phyloP scores from a whole-genome alignment of 139 green algal species.

The Ulvella scutata region DNA sequence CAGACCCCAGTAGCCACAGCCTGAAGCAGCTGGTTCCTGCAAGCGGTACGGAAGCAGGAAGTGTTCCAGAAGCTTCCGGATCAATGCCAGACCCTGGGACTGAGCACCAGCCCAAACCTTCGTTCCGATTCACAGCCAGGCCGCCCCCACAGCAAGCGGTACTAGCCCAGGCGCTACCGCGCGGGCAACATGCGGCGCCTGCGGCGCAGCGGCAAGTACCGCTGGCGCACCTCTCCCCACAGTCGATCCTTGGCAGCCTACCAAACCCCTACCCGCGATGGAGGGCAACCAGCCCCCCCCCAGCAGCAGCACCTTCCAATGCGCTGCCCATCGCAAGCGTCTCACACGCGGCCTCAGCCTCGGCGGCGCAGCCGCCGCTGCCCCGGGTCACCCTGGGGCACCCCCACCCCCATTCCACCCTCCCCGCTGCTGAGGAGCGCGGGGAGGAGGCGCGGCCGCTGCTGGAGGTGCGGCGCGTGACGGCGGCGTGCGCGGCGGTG shows the following conservation, averaged over 20 bases:
- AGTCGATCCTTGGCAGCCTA: neutral
- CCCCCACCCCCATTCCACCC: too few relatives aligned
- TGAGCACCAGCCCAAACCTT: too few relatives aligned
- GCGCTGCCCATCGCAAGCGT: neutral
- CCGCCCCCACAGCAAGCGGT: too few relatives aligned
- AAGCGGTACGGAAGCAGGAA: too few relatives aligned
- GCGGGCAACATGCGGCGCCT: too few relatives aligned
- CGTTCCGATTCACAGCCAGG: too few relatives aligned
- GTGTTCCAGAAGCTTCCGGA: too few relatives aligned
- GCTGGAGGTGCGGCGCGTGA: constrained; percentile 18
- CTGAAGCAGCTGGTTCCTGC: too few relatives aligned
- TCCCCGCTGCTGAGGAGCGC: neutral
- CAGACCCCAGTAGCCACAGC: too few relatives aligned
- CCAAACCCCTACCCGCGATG: neutral
- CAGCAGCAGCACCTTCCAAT: neutral
- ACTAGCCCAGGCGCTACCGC: too few relatives aligned
- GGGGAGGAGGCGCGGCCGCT: neutral
- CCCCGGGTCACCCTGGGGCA: too few relatives aligned
- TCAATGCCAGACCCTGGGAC: too few relatives aligned
- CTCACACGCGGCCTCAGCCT: neutral
- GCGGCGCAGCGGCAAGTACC: neutral
- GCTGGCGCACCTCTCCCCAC: neutral
- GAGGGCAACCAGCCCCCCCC: neutral
- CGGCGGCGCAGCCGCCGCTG: constrained; percentile 1
- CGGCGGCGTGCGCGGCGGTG: constrained; percentile 9